Evolutionary conservation across 2,329 filamentous ascomycete species (phyloP).

Genomic region (Atkinsonella hypoxylon): DNA sequence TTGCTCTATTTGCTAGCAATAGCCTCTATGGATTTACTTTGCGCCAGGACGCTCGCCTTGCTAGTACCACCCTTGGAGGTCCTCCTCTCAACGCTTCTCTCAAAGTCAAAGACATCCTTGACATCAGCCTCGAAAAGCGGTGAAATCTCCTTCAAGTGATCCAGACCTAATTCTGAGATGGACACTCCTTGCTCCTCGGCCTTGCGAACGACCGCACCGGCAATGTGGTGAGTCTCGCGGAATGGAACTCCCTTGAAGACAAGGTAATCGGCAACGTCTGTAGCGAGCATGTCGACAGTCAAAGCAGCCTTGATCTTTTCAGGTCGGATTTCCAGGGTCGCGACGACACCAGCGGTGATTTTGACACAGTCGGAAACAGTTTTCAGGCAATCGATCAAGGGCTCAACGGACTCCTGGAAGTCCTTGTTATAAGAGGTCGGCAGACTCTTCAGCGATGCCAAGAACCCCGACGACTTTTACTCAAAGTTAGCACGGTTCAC

Average conservation of each 20-base stretch:
- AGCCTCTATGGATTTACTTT: conserved; percentile 1
- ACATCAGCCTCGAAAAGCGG: conserved; percentile 6
- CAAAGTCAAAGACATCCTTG: conserved; percentile 8
- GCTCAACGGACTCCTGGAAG: not conserved
- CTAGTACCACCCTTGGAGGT: conserved; percentile 6
- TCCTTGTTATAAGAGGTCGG: conserved; percentile 5
- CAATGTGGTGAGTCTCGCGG: conserved; percentile 9
- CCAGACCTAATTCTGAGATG: conserved; percentile 6
- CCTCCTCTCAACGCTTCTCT: conserved; percentile 7
- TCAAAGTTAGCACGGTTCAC: too few relatives aligned
- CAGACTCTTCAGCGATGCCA: conserved; percentile 3
- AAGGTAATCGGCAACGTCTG: conserved; percentile 9
- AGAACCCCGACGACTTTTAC: not conserved
- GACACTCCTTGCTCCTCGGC: conserved; percentile 6
- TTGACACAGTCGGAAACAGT: conserved; percentile 1
- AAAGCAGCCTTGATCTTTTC: conserved; percentile 7
- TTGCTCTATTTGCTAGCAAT: not conserved
- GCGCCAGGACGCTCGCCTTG: conserved; percentile 4
- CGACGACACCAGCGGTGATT: not conserved
- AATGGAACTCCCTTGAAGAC: conserved; percentile 8
- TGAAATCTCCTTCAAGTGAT: conserved; percentile 4
- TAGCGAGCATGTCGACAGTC: conserved; percentile 8
- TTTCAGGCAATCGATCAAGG: conserved; percentile 1
- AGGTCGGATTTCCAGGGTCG: conserved; percentile 1
- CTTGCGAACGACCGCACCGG: conserved; percentile 6